phyloP scores from a whole-genome alignment of 1,139 yeast genomes.

The Hansenula anomala region DNA sequence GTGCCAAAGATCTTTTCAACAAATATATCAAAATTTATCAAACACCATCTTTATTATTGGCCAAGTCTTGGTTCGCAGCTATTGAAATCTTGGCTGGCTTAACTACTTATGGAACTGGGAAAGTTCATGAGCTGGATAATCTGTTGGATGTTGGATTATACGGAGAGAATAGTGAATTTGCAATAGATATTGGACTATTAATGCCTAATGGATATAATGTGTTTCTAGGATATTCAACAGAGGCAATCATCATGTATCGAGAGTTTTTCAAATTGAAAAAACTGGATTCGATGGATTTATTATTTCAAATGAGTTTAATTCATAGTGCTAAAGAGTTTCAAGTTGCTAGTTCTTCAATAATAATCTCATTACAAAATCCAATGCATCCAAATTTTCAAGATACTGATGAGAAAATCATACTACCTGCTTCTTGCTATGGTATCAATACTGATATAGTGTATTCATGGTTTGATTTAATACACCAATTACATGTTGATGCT shows the following conservation, averaged over 20 bases:
- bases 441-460: constrained; percentile 27
- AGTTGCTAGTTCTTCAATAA: constrained; percentile 20
- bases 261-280: constrained; percentile 21
- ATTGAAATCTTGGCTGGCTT: constrained; percentile 58
- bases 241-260: constrained; percentile 25
- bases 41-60: constrained; percentile 37
- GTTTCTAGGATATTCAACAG: constrained; percentile 41
- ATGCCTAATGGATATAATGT: constrained; percentile 43
- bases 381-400: constrained; percentile 21
- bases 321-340: constrained; percentile 25
- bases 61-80: constrained; percentile 58
- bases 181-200: constrained; percentile 38
- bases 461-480: constrained; percentile 54
- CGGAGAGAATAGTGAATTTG: constrained; percentile 22
- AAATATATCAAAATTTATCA: constrained; percentile 36
- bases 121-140: constrained; percentile 47
- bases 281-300: constrained; percentile 18
- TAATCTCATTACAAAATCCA: constrained; percentile 10
- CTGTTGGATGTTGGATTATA: constrained; percentile 30
- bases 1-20: constrained; percentile 56
- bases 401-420: constrained; percentile 7
- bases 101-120: constrained; percentile 46
- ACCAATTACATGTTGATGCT: constrained; percentile 45
- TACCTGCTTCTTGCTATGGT: constrained; percentile 19
- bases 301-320: constrained; percentile 17